phyloP scores from a whole-genome alignment of 805 yeast genomes.

The Starmerella stellata region DNA sequence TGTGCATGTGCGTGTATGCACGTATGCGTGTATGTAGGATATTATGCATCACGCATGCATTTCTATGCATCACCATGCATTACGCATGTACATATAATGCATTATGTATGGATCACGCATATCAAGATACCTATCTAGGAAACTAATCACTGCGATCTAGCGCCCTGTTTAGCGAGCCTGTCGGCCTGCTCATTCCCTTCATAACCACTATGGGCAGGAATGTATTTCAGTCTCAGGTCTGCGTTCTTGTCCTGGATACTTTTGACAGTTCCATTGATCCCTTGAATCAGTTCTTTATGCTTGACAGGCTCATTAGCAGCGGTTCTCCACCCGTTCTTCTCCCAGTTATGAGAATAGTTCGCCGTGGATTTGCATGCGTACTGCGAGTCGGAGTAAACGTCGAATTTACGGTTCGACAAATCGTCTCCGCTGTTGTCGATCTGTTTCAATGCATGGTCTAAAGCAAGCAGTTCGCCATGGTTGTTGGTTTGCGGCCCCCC shows the following conservation, averaged over 20 bases:
- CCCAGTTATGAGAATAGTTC: not conserved
- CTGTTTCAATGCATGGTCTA: not conserved
- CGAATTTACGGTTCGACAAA: not conserved
- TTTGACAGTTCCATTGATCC: not conserved
- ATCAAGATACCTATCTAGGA: too few species aligned
- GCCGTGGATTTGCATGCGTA: not conserved
- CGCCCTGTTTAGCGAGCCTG: not conserved
- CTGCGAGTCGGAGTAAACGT: constrained; percentile 1
- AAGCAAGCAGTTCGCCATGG: not conserved
- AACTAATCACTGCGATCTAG: too few species aligned
- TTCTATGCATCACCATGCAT: too few species aligned
- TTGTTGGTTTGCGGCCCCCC: constrained; percentile 1
- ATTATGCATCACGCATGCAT: too few species aligned
- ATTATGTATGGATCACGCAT: too few species aligned
- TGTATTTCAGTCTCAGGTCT: not conserved
- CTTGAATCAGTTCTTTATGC: not conserved
- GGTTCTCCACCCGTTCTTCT: constrained; percentile 1
- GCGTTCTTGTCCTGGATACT: not conserved
- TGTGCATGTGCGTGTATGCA: too few species aligned
- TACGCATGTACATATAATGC: too few species aligned
- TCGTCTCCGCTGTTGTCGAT: not conserved
- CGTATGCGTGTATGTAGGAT: too few species aligned
- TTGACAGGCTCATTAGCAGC: not conserved
- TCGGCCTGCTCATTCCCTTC: constrained; percentile 1
- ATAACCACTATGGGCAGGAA: constrained; percentile 1